Base-by-base conservation (phyloP, 371 early-diverging fungal species). In the Furculomyces boomerangus region DNA sequence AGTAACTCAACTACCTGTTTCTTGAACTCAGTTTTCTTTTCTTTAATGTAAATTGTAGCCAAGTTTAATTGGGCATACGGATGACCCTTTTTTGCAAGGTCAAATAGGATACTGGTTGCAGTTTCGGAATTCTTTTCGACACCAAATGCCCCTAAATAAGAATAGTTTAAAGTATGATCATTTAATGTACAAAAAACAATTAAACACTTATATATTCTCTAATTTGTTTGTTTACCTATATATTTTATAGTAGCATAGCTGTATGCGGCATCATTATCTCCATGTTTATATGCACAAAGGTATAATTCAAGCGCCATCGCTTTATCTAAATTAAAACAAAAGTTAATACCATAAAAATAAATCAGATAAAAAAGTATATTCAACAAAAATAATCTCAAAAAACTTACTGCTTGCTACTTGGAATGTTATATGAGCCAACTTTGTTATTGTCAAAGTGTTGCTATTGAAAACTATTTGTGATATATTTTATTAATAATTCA, bases 221-320 rank as follows among this genome's bases (percentile, higher is more conserved):
- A 39, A 14, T 39, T 39, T 39, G 14, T 39, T 39, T 39, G n/a
- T 14, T 39, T 39, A 39, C 45, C 45, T 45, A 45, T 10, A 45
- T 45, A 45, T 20, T 45, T 45, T 8, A 45, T 45, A 10, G 45
- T 10, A 5, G 58, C 62, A 13, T 58, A 61, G 13, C 56, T 48
- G 29, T 54, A 57, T 26, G 60, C 62, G 1, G 66, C 66, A 27
- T 66, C 53, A 29, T 5, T 46, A 35, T 62, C 35, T 0, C 67
- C 67, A 14, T 61, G 54, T 40, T 66, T 62, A 13, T 57, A 62
- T 13, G 66, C 67, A n/a, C 61, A 64, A 40, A 61, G 60, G 55
- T 44, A 51, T 37, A 66, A 30, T 1, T 61, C 67, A 20, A 46
- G 45, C 3, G 60, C 53, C 59, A 66, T 24, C 2, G 50, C 22